Evolutionary conservation across 2,329 filamentous ascomycete genomes (phyloP).

Genomic region (Penicillium sp.): DNA sequence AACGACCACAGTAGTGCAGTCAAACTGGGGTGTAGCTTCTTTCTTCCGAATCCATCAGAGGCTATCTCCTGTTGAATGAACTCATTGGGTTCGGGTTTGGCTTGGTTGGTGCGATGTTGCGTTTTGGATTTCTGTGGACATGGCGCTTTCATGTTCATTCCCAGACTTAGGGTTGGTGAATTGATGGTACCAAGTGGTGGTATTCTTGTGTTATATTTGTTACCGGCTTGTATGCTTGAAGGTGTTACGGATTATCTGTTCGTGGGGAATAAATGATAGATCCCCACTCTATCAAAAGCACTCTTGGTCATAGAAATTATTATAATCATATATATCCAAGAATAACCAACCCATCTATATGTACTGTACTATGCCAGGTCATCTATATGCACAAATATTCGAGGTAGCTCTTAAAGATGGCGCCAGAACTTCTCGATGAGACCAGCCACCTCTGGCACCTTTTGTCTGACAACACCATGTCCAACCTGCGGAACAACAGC

Average conservation of each 20-base stretch:
- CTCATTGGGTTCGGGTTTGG: neutral
- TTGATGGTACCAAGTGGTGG: neutral
- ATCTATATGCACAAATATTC: neutral
- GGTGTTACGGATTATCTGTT: neutral
- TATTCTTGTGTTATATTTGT: neutral
- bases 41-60: slow-evolving; percentile 68
- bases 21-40: slow-evolving; percentile 76
- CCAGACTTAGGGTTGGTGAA: neutral
- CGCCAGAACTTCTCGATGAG: slow-evolving; percentile 22
- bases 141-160: neutral
- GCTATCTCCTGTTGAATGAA: slow-evolving; percentile 43
- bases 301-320: neutral
- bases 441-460: slow-evolving; percentile 37
- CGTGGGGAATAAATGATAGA: neutral
- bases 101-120: neutral
- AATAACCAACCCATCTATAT: neutral
- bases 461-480: slow-evolving; percentile 44
- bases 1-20: slow-evolving; percentile 63
- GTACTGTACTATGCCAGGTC: too few species aligned
- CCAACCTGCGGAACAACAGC: slow-evolving; percentile 39
- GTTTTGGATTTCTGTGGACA: neutral
- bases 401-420: neutral
- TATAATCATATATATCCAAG: neutral
- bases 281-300: neutral
- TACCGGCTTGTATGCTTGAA: neutral